Base-by-base conservation (phyloP, 1,139 yeast species). In the Taphrina flavorubra region DNA sequence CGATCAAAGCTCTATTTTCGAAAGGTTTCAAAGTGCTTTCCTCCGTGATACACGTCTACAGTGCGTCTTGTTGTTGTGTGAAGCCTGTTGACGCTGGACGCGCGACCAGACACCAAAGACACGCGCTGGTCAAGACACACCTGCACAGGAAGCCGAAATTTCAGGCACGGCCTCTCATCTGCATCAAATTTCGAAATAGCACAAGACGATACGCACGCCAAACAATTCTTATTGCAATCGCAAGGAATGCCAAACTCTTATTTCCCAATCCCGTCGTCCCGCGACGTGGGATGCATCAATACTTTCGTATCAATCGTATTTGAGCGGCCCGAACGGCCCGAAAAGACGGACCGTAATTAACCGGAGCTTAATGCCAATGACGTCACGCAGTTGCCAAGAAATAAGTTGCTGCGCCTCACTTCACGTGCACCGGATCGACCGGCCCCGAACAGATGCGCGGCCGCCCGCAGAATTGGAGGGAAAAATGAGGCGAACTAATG, bases 401-500 rank as follows among this genome's bases (percentile, higher is more conserved):
- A 49, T 20, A 49, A 49, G 53, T 49, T 49, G 53, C 53, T 49
- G 53, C 53, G 53, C 53, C 53, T 49, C 53, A n/a, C 1, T 20
- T 49, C 53, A 49, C 53, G 53, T 49, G 53, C 31, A 16, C 47
- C 31, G 31, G 47, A 44, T 44, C 47, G 47, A 44, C 47, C 47
- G 25, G 31, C 2, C 31, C 31, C n/a, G 47, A 44, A n/a, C 47
- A 44, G 47, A 44, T 44, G 47, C 16, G 47, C 31, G 31, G 31
- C 31, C 31, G 31, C 31, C 31, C 31, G 31, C 31, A 1, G 4
- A 25, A 25, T 1, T 25, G 2, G 31, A 6, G 6, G 14, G 14
- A 6, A 44, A 44, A 44, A 14, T 7, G 18, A 44, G 10, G 53
- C 53, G n/a, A n/a, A n/a, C n/a, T n/a, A n/a, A n/a, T n/a, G n/a